A percentile compares a stretch with the other conserved stretches of the same genome.
Conservation (phyloP, 1,284 basidiomycete species). For the Vanrija humicola region DNA sequence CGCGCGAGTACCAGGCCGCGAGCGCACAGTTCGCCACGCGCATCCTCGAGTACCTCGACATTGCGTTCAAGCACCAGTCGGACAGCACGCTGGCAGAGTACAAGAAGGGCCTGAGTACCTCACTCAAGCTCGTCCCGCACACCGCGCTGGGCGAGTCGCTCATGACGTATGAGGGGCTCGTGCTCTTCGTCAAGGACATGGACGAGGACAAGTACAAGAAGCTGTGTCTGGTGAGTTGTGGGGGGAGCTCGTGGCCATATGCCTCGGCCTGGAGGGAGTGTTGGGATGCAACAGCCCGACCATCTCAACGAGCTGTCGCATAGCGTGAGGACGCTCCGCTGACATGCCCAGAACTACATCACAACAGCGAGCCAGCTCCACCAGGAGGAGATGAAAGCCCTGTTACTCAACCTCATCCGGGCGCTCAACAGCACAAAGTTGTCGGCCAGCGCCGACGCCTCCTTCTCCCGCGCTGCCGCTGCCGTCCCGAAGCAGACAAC, state of each 20-base stretch:
- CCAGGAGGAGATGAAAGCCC: constrained; percentile 67
- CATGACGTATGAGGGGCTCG: constrained; percentile 80
- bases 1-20: constrained; percentile 82
- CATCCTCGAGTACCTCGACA: constrained; percentile 78
- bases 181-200: constrained; percentile 94
- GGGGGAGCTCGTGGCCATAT: too few species aligned
- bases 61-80: constrained; percentile 75
- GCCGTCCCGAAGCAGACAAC: constrained; percentile 2
- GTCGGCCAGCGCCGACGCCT: constrained; percentile 41
- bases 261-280: too few species aligned
- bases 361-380: constrained; percentile 76
- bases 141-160: constrained; percentile 72
- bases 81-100: constrained; percentile 44
- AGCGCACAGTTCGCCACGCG: constrained; percentile 89
- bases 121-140: constrained; percentile 58
- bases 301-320: too few species aligned
- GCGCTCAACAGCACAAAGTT: constrained; percentile 58
- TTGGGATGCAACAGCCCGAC: too few species aligned
- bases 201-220: constrained; percentile 78
- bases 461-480: constrained; percentile 4
- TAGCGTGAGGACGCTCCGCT: too few species aligned
- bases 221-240: constrained; percentile 73
- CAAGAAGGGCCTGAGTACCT: constrained; percentile 25
- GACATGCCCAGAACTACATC: constrained; percentile 68
- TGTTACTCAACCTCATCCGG: constrained; percentile 61